phyloP scores from a whole-genome alignment of 2,329 filamentous ascomycete species.

The Metarhizium brunneum region DNA sequence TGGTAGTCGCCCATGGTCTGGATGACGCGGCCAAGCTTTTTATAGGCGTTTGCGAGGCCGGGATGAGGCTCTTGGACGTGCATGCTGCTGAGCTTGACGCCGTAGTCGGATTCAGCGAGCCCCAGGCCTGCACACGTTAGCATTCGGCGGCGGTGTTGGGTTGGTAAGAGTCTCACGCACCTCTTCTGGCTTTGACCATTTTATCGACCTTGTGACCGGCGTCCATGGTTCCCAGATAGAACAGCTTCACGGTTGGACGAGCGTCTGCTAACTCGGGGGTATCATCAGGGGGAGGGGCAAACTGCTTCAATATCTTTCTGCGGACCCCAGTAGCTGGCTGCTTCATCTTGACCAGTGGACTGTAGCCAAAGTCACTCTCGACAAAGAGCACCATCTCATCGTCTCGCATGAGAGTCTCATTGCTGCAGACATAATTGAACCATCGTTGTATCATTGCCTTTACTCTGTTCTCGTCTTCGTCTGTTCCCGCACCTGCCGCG shows the following conservation, averaged over 20 bases:
- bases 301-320: constrained; percentile 94
- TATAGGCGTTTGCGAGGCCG: constrained; percentile 81
- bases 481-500: constrained; percentile 87
- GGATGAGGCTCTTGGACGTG: constrained; percentile 83
- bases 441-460: constrained; percentile 88
- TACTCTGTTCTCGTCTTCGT: constrained; percentile 85
- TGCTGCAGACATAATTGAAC: constrained; percentile 88
- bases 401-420: constrained; percentile 86
- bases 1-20: constrained; percentile 93
- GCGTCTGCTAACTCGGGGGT: constrained; percentile 89
- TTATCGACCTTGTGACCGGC: constrained; percentile 94
- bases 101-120: constrained; percentile 85
- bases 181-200: constrained; percentile 83
- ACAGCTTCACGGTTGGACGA: constrained; percentile 84
- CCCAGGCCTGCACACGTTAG: constrained; percentile 60
- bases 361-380: constrained; percentile 98
- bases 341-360: constrained; percentile 88
- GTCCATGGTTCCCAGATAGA: constrained; percentile 94
- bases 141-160: constrained; percentile 5
- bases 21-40: constrained; percentile 87
- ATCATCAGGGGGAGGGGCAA: constrained; percentile 93
- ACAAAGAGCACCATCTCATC: constrained; percentile 98
- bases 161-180: constrained; percentile 35
- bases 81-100: constrained; percentile 80
- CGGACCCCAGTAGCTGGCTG: constrained; percentile 94